Evolutionary conservation across 2,329 filamentous ascomycete genomes (phyloP).

Genomic region (Geosmithia morbida): DNA sequence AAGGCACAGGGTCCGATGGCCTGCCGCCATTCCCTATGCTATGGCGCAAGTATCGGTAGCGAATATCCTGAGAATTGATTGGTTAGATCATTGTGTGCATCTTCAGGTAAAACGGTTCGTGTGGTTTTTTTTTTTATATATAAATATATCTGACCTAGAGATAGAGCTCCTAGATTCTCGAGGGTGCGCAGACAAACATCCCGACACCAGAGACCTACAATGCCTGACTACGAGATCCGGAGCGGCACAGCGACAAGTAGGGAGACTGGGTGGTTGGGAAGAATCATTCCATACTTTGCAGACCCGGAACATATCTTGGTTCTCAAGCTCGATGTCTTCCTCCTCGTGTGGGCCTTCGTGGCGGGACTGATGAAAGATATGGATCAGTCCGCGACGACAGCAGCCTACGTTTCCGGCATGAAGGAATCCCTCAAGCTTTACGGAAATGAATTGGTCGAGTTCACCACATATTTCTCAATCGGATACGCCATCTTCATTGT

Average conservation of each 20-base stretch:
- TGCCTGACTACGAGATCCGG: neutral
- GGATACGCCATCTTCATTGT: conserved; percentile 40
- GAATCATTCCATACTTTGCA: conserved; percentile 9
- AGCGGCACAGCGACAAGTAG: neutral
- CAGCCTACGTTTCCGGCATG: conserved; percentile 23
- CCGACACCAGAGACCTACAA: too few relatives aligned
- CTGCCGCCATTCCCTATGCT: too few relatives aligned
- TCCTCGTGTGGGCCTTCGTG: conserved; percentile 19
- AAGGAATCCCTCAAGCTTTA: conserved; percentile 23
- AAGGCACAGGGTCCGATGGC: too few relatives aligned
- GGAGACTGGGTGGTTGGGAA: neutral
- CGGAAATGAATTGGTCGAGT: conserved; percentile 39
- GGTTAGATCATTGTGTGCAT: too few relatives aligned
- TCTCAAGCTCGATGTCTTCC: conserved; percentile 18
- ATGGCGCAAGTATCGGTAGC: too few relatives aligned
- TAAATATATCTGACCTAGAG: too few relatives aligned
- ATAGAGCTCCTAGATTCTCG: too few relatives aligned
- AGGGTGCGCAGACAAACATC: too few relatives aligned
- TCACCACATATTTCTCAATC: conserved; percentile 38
- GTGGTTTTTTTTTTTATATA: too few relatives aligned
- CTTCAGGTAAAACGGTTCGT: too few relatives aligned
- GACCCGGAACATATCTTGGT: conserved; percentile 16
- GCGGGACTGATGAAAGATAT: conserved; percentile 20
- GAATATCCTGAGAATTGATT: too few relatives aligned
- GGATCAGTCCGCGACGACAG: conserved; percentile 20